These are phyloP conservation scores for Aspergillus quadricinctus DNA, from an alignment of 2,329 filamentous ascomycete genomes.

Conservation along the genomic window DNA sequence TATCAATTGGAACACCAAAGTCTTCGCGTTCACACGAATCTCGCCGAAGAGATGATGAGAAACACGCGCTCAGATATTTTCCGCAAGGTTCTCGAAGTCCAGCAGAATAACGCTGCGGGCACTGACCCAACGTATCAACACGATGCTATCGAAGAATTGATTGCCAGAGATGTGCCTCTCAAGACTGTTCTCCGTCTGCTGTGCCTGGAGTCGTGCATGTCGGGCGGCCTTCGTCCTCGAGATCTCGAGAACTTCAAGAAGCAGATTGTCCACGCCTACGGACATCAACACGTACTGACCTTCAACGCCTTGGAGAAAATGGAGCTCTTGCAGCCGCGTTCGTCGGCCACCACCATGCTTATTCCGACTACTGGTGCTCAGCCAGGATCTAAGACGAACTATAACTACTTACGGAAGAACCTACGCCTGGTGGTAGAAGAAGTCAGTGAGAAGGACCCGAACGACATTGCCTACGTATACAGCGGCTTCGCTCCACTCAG, in stretches of 20 bases:
- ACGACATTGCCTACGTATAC: conserved; percentile 96
- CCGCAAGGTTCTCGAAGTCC: conserved; percentile 81
- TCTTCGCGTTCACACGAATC: conserved; percentile 82
- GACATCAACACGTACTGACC: conserved; percentile 89
- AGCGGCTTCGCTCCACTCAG: conserved; percentile 94
- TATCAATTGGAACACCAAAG: conserved; percentile 93
- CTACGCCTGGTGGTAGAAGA: conserved; percentile 91
- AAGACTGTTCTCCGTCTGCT: conserved; percentile 77
- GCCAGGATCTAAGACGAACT: conserved; percentile 76
- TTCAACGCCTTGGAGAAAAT: conserved; percentile 84
- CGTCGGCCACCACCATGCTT: conserved; percentile 73
- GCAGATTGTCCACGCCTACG: conserved; percentile 85
- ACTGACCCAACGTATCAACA: conserved; percentile 85
- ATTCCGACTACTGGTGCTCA: conserved; percentile 67
- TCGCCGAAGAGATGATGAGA: conserved; percentile 94
- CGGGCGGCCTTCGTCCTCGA: conserved; percentile 79
- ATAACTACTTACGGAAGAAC: conserved; percentile 78
- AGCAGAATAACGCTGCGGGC: conserved; percentile 90
- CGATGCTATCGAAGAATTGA: conserved; percentile 89
- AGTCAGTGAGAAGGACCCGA: conserved; percentile 89
- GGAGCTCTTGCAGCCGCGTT: conserved; percentile 73
- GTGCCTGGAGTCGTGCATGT: conserved; percentile 86
- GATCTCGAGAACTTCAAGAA: conserved; percentile 88
- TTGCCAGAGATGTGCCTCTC: conserved; percentile 77
- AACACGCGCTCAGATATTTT: conserved; percentile 87